Evolutionary conservation across 1,139 yeast species (phyloP), one percentile per base, ranked within the genome.

Genomic region (Yamadazyma oceani): DNA sequence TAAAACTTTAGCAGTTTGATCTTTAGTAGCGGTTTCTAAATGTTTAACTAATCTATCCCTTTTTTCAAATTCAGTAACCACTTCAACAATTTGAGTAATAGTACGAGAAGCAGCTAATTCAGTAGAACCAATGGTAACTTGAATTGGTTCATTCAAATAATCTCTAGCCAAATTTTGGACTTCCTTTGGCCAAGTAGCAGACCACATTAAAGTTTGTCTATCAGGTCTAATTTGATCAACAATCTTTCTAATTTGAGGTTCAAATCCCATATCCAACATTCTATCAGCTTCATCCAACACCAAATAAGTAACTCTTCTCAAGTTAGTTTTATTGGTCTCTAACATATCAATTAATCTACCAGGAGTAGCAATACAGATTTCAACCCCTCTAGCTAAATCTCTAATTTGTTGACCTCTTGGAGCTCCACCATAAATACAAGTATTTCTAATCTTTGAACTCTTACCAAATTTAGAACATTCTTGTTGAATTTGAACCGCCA

Each of bases 121-220:
- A 60, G 90, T 77, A 44, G 97, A 92, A 62, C 98, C 98, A 64
- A 92, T 73, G 54, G 87, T 90, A 51, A 92, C 98, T 73, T 92
- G 98, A 60, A 92, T 90, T 57, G 92, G 95, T 61, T 92, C 96
- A 46, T 79, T 70, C 64, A 90, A 76, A 68, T 88, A 92, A 66
- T 92, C 98, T 57, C 84, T 78, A 50, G 97, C 94, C 60, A 92
- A 78, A 52, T 81, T 75, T 75, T 90, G 95, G 48, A 92, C 97
- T 66, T 88, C 95, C 77, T 89, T 89, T 58, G 98, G 98, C 98
- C 98, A 92, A 40, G 98, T 92, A 53, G 98, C 98, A 49, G 97
- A 89, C 97, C 97, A 92, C 97, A 92, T 87, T 60, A 92, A 78
- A 44, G 98, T 92, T 75, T 92, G 98, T 72, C 96, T 85, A 64